A percentile compares a stretch with the other conserved stretches of the same genome.
Conservation (phyloP, 257 asterid genomes). For the Rehmannia glutinosa region DNA sequence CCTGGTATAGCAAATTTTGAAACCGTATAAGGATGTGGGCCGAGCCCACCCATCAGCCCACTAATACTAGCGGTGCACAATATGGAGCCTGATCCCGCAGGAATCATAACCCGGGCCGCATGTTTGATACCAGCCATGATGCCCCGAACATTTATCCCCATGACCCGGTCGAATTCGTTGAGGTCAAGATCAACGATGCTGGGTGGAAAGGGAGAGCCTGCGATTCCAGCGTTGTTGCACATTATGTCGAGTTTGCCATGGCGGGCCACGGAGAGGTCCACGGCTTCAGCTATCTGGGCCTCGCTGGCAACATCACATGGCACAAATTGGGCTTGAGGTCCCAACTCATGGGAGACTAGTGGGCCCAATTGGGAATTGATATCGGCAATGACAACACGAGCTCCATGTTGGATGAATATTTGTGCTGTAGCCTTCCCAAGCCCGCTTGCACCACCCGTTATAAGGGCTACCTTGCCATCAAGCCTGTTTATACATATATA, state of each 20-base stretch:
- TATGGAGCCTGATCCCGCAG: conserved; percentile 25
- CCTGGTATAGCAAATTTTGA: conserved; percentile 28
- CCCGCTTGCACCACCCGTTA: conserved; percentile 59
- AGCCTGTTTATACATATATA: conserved; percentile 19
- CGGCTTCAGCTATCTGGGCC: conserved; percentile 24
- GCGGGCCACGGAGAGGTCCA: conserved; percentile 22
- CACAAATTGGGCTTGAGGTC: conserved; percentile 30
- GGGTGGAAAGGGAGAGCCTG: conserved; percentile 24
- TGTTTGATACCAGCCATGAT: conserved; percentile 25
- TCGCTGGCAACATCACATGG: conserved; percentile 26
- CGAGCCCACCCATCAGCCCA: conserved; percentile 34
- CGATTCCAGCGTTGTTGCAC: conserved; percentile 36
- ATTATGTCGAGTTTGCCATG: conserved; percentile 35
- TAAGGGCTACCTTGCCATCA: conserved; percentile 46
- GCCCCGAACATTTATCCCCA: conserved; percentile 31
- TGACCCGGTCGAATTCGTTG: conserved; percentile 25
- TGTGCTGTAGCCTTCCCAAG: conserved; percentile 45
- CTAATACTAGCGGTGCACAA: conserved; percentile 31
- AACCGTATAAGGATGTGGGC: conserved; percentile 27
- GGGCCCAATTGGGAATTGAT: conserved; percentile 33
- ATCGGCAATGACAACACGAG: conserved; percentile 47
- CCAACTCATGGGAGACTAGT: conserved; percentile 20
- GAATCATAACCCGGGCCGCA: conserved; percentile 32
- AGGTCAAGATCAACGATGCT: conserved; percentile 26
- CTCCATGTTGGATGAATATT: conserved; percentile 35